Percentiles rank a stretch among this genome's conserved stretches.
Conservation (phyloP, 192 early-diverging fungal genomes). For the Coemansia sp. region DNA sequence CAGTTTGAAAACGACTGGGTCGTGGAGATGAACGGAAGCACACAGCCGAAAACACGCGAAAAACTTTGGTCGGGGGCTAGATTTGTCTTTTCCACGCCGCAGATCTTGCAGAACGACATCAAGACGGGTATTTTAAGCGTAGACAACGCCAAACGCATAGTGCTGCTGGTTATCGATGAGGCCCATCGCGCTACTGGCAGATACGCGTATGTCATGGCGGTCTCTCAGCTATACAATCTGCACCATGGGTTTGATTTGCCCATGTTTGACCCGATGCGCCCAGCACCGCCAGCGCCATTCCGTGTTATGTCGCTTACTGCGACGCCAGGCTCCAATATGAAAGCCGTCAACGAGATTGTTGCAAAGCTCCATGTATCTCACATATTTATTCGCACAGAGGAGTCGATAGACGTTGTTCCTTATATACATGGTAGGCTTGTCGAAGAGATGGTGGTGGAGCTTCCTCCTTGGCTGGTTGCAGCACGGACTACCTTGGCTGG, state of each 20-base stretch:
- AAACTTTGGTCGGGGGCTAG: conserved; percentile 66
- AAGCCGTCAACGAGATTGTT: conserved; percentile 75
- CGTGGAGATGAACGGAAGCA: conserved; percentile 68
- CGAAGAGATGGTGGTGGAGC: conserved; percentile 66
- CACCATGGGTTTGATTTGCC: conserved; percentile 24
- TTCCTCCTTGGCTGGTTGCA: conserved; percentile 53
- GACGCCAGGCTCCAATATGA: conserved; percentile 75
- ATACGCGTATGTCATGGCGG: conserved; percentile 78
- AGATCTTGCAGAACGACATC: conserved; percentile 86
- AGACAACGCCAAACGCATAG: conserved; percentile 61
- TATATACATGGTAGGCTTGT: conserved; percentile 70
- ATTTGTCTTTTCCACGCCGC: conserved; percentile 87
- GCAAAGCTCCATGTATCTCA: conserved; percentile 74
- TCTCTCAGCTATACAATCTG: conserved; percentile 58
- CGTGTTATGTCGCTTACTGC: conserved; percentile 86
- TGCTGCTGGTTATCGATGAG: conserved; percentile 84
- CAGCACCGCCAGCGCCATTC: conserved; percentile 55
- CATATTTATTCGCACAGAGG: conserved; percentile 87
- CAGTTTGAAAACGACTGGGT: conserved; percentile 24
- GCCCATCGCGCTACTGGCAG: conserved; percentile 87
- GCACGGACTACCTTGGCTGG: conserved; percentile 48
- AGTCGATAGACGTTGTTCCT: conserved; percentile 76
- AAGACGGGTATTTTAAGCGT: conserved; percentile 60
- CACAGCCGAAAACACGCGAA: conserved; percentile 55
- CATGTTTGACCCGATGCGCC: conserved; percentile 9